These are phyloP conservation scores for Salix arbutifolia DNA, from an alignment of 345 rosid genomes.

Conservation along the genomic window DNA sequence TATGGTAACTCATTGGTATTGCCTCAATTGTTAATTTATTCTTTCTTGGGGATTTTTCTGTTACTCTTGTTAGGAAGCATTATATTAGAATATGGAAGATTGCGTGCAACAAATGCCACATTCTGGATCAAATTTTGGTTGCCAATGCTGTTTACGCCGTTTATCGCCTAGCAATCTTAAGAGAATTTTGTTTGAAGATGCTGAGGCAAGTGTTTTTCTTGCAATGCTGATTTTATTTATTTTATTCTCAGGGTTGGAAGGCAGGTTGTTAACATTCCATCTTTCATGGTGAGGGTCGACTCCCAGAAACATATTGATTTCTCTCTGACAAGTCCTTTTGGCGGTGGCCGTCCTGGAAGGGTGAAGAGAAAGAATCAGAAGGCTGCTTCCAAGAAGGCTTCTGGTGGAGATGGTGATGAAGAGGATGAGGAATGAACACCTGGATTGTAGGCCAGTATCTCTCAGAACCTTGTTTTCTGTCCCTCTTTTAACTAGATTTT, in stretches of 20 bases:
- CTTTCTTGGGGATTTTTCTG: neutral
- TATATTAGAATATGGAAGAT: neutral
- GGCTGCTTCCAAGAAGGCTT: conserved; percentile 63
- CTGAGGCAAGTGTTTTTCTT: neutral
- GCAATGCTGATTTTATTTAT: neutral
- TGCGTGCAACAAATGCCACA: neutral
- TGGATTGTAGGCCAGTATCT: neutral
- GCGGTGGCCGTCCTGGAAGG: conserved; percentile 48
- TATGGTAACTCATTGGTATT: neutral
- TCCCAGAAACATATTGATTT: conserved; percentile 29
- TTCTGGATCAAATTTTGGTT: neutral
- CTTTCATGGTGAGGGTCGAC: conserved; percentile 31
- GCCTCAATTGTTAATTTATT: neutral
- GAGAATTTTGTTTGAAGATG: neutral
- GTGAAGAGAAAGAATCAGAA: conserved; percentile 65
- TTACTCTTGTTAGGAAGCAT: neutral
- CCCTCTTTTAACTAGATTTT: neutral
- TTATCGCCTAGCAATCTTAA: too few species aligned
- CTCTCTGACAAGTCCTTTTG: conserved; percentile 24
- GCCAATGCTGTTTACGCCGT: neutral
- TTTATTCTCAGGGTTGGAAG: conserved; percentile 23
- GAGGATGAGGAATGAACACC: conserved; percentile 42
- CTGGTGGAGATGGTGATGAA: conserved; percentile 66
- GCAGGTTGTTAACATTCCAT: conserved; percentile 29
- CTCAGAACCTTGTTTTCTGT: too few species aligned